Percentiles rank a stretch among this genome's conserved stretches.
phyloP scores from a whole-genome alignment of 2,329 filamentous ascomycete genomes.

The Cladosporium velox region DNA sequence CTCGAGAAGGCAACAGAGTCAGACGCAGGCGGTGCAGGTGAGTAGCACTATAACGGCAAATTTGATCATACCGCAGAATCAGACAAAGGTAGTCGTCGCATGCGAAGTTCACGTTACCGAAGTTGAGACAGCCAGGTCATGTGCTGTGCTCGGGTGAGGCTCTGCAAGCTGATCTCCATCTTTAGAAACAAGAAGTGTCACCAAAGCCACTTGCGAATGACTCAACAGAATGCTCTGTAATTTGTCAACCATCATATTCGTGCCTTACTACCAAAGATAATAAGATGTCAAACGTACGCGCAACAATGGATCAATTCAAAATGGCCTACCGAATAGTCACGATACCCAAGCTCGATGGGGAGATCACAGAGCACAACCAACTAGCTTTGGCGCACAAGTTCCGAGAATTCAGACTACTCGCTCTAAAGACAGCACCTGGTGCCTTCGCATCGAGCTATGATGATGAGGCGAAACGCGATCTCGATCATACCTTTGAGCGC shows the following conservation, averaged over 20 bases:
- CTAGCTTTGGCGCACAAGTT: conserved; percentile 27
- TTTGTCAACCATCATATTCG: not conserved
- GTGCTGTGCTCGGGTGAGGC: conserved; percentile 11
- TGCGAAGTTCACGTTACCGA: conserved; percentile 10
- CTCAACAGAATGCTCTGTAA: conserved; percentile 1
- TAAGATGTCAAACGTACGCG: not conserved
- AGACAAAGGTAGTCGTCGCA: conserved; percentile 15
- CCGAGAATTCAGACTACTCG: conserved; percentile 32
- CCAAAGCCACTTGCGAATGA: not conserved
- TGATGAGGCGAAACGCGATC: conserved; percentile 26
- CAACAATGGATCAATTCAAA: not conserved
- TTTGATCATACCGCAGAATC: conserved; percentile 15
- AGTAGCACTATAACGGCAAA: conserved; percentile 5
- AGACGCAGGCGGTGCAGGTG: conserved; percentile 11
- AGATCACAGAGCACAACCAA: not conserved
- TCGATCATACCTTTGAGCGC: conserved; percentile 29
- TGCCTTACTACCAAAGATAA: not conserved
- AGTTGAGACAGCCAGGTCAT: conserved; percentile 10
- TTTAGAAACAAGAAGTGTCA: not conserved
- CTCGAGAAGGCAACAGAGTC: conserved; percentile 3
- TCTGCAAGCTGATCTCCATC: conserved; percentile 12
- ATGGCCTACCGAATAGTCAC: conserved; percentile 7
- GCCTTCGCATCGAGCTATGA: conserved; percentile 37
- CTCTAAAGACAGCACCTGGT: conserved; percentile 33
- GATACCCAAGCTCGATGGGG: not conserved